Conservation (phyloP, 352 stramenopile species). For the Sclerospora graminicola region DNA sequence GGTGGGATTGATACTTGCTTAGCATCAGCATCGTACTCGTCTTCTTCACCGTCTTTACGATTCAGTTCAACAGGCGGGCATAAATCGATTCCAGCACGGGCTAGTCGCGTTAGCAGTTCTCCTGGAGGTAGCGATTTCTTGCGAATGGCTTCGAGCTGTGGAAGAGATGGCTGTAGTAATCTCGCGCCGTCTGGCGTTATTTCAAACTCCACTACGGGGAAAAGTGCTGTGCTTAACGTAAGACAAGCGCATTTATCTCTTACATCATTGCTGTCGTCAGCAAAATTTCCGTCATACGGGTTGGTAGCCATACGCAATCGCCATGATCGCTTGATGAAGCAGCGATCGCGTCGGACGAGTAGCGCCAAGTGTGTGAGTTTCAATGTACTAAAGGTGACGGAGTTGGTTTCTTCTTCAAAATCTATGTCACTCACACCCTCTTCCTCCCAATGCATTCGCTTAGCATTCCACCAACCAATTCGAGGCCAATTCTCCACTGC, state of each 20-base stretch:
- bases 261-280: constrained; percentile 4
- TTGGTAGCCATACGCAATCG: constrained; percentile 47
- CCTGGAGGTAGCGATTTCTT: constrained; percentile 29
- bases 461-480: constrained; percentile 60
- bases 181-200: constrained; percentile 50
- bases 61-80: constrained; percentile 28
- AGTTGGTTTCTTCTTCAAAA: constrained; percentile 43
- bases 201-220: constrained; percentile 50
- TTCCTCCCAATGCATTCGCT: constrained; percentile 47
- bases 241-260: constrained; percentile 28
- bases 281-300: constrained; percentile 1
- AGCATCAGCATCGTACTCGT: constrained; percentile 16
- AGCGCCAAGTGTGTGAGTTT: constrained; percentile 64
- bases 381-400: constrained; percentile 63
- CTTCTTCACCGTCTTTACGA: constrained; percentile 1
- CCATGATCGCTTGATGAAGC: constrained; percentile 60
- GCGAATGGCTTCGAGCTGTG: constrained; percentile 34
- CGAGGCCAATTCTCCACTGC: constrained; percentile 18
- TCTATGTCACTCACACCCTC: constrained; percentile 63
- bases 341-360: constrained; percentile 55
- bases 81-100: constrained; percentile 48
- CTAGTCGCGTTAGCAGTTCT: constrained; percentile 45
- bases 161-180: constrained; percentile 35
- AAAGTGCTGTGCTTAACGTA: constrained; percentile 45
- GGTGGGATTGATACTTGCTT: constrained; percentile 12